Base-by-base conservation (phyloP, 2,329 filamentous ascomycete species). In the Venturia oleaginea region DNA sequence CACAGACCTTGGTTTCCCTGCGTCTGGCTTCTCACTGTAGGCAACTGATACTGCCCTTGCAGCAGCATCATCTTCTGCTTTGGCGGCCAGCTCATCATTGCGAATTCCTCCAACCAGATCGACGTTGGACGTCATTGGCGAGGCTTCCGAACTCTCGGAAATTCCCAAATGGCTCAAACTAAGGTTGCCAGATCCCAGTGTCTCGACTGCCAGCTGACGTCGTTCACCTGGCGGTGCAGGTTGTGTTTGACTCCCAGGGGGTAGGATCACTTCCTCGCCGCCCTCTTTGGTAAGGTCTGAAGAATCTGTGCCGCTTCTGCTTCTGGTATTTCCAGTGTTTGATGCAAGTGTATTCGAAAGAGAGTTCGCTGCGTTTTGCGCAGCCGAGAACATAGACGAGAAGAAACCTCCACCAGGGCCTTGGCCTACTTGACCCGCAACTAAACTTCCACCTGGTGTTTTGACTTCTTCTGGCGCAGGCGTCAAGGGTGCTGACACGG, bases 151-250 rank as follows among this genome's bases (percentile, higher is more conserved):
- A 70, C 79, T 78, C n/a, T 90, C 87, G 13, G 81, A 76, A 64
- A 97, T 90, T 40, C 93, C 93, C 51, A 97, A 80, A 71, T 96
- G 91, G 70, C 90, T 92, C 65, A 97, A 82, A 73, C 91, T 96
- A 59, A 99, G 80, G 71, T 97, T 90, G 5, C 94, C 94, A 70
- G 86, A 86, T 15, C 94, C 94, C 61, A 99, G 81, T 0, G 94
- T 97, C 71, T 93, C 91, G 2, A 97, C 84, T 1, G 94, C 92
- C 15, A 87, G 85, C 69, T 91, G 87, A 70, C 66, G 68, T 48
- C 73, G 73, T 86, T 73, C 73, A 64, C 73, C 71, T 6, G 68
- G 63, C 55, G 67, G 60, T 34, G 66, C 69, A 42, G 68, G 67
- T 24, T 66, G 66, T 13, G 70, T 59, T 46, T 66, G 59, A 59